Conservation (phyloP, 2,329 filamentous ascomycete species). For the Fusarium nisikadoi region DNA sequence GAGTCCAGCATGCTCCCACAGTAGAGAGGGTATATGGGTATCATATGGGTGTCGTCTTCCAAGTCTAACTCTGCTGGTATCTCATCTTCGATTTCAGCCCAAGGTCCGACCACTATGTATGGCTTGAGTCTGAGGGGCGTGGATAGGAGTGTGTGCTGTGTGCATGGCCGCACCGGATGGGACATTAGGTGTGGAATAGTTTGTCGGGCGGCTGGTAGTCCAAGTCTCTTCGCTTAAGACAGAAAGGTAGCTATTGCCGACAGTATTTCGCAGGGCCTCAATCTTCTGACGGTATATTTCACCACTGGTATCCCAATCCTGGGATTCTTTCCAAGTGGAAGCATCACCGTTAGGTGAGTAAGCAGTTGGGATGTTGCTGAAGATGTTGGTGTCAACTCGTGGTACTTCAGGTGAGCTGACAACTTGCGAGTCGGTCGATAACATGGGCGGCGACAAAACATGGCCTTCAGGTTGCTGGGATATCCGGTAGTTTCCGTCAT, state of each 20-base stretch:
- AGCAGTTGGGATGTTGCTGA: constrained; percentile 32
- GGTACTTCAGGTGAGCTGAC: constrained; percentile 40
- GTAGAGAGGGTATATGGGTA: constrained; percentile 45
- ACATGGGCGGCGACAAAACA: constrained; percentile 45
- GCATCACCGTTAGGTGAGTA: constrained; percentile 26
- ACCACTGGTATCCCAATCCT: constrained; percentile 74
- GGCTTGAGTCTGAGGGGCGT: constrained; percentile 54
- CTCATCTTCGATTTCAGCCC: constrained; percentile 50
- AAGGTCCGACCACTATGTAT: constrained; percentile 65
- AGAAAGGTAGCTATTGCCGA: constrained; percentile 88
- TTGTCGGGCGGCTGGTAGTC: constrained; percentile 48
- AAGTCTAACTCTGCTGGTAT: constrained; percentile 23
- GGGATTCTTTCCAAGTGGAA: constrained; percentile 54
- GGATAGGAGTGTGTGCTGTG: constrained; percentile 47
- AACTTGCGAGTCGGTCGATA: constrained; percentile 47
- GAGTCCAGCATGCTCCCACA: constrained; percentile 23
- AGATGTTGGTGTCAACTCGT: constrained; percentile 40
- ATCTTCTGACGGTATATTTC: constrained; percentile 90
- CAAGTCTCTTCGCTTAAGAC: constrained; percentile 83
- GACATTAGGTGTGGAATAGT: constrained; percentile 39
- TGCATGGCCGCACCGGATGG: constrained; percentile 45
- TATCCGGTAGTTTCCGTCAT: constrained; percentile 56
- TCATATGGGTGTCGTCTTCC: constrained; percentile 45
- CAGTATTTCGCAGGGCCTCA: constrained; percentile 83
- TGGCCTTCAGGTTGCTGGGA: constrained; percentile 55